phyloP scores from a whole-genome alignment of 305 asterid genomes.

The Striga hermonthica region DNA sequence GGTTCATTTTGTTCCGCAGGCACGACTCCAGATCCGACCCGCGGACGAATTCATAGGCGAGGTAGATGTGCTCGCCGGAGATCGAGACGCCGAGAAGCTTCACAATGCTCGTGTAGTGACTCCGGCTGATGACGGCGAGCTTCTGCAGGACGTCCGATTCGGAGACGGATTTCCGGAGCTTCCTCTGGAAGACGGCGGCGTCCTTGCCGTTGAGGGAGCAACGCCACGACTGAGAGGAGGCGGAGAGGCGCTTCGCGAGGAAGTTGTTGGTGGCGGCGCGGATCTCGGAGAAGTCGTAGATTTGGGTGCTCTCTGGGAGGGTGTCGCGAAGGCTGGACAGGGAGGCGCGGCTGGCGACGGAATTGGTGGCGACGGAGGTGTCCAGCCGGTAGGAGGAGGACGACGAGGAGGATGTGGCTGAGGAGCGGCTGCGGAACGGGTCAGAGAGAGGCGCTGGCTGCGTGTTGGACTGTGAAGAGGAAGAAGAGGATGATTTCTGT shows the following conservation, averaged over 20 bases:
- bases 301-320: constrained; percentile 60
- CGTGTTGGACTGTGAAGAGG: constrained; percentile 27
- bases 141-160: constrained; percentile 43
- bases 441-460: constrained; percentile 33
- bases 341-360: constrained; percentile 51
- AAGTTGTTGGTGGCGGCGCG: constrained; percentile 91
- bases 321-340: constrained; percentile 52
- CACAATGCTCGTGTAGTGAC: constrained; percentile 70
- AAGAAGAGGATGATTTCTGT: constrained; percentile 28
- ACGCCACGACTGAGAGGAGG: constrained; percentile 86
- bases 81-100: constrained; percentile 73
- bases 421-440: constrained; percentile 35
- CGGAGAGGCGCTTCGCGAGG: constrained; percentile 68
- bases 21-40: constrained; percentile 69
- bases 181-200: constrained; percentile 72
- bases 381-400: constrained; percentile 50
- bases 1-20: constrained; percentile 59
- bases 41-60: constrained; percentile 62
- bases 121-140: constrained; percentile 54
- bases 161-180: constrained; percentile 46
- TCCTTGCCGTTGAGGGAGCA: constrained; percentile 59
- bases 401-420: constrained; percentile 29
- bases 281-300: constrained; percentile 71
- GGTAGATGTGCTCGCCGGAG: constrained; percentile 69
- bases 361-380: constrained; percentile 59